A percentile compares a stretch with the other conserved stretches of the same genome.
These are phyloP conservation scores for Patellaria atrata DNA, from an alignment of 495 filamentous ascomycete genomes.

Conservation along the genomic window DNA sequence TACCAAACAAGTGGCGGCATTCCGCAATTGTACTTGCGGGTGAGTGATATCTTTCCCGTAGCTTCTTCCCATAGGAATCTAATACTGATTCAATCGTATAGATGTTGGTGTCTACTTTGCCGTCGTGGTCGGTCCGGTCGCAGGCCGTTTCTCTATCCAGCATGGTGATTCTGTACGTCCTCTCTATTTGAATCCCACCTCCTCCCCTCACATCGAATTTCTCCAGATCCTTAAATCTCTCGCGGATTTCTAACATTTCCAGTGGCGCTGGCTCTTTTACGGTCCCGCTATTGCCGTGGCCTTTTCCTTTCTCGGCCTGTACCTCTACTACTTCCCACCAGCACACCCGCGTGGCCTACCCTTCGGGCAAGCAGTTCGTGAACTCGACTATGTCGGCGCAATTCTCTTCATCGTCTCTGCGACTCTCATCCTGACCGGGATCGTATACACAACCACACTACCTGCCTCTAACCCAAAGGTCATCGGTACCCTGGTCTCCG, in stretches of 20 bases:
- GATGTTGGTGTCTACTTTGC: slow-evolving; percentile 22
- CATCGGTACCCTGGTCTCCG: slow-evolving; percentile 17
- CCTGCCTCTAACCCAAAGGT: slow-evolving; percentile 19
- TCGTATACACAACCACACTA: slow-evolving; percentile 19
- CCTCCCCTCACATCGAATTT: background rate
- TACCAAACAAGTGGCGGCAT: slow-evolving; percentile 28
- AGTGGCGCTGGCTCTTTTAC: slow-evolving; percentile 23
- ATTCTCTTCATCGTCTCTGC: slow-evolving; percentile 18
- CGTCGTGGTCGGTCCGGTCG: slow-evolving; percentile 25
- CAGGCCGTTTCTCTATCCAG: slow-evolving; percentile 19
- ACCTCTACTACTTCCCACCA: slow-evolving; percentile 21
- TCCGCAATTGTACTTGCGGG: slow-evolving; percentile 19
- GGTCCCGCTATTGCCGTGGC: slow-evolving; percentile 14
- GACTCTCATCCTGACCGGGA: slow-evolving; percentile 16
- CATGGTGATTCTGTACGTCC: slow-evolving; percentile 11
- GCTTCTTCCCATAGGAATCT: too few species aligned
- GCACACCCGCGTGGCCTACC: slow-evolving; percentile 21
- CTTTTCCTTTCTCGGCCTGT: slow-evolving; percentile 21
- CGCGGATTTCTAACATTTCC: too few species aligned
- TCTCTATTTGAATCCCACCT: too few species aligned
- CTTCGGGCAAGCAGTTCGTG: slow-evolving; percentile 14
- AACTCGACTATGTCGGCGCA: slow-evolving; percentile 22
- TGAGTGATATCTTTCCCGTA: background rate
- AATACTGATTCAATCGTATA: too few species aligned
- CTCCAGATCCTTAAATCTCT: too few species aligned